These are phyloP conservation scores for Porogramme epimiltina DNA, from an alignment of 1,284 basidiomycete species.

Conservation along the genomic window DNA sequence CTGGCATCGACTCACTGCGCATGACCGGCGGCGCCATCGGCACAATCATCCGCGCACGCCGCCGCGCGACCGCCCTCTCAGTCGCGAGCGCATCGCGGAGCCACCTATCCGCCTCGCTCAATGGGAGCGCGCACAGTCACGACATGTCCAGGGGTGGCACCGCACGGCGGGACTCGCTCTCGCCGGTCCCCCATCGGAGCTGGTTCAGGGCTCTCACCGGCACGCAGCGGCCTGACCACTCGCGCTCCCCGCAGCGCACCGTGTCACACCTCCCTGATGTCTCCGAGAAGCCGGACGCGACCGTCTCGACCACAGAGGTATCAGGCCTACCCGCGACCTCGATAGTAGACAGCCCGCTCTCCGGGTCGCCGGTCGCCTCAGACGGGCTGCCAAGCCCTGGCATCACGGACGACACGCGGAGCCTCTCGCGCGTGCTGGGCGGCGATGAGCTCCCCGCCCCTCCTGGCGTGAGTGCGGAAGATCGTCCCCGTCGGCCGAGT, in stretches of 20 bases:
- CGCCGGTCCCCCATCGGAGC: constrained; percentile 4
- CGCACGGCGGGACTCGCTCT: constrained; percentile 13
- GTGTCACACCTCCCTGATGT: constrained; percentile 2
- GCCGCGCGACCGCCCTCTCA: constrained; percentile 27
- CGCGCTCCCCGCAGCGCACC: constrained; percentile 3
- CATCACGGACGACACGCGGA: background rate
- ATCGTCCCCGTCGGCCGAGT: constrained; percentile 5
- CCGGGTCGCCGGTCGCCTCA: background rate
- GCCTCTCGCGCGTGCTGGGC: constrained; percentile 11
- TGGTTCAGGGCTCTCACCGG: constrained; percentile 15
- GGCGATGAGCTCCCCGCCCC: constrained; percentile 14
- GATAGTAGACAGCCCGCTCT: constrained; percentile 12
- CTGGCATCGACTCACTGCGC: constrained; percentile 31
- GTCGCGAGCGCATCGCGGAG: constrained; percentile 23
- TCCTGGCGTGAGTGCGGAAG: constrained; percentile 1
- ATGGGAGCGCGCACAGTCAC: constrained; percentile 16
- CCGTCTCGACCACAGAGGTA: background rate
- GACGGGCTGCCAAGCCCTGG: background rate
- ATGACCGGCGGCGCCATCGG: constrained; percentile 31
- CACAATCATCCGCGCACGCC: constrained; percentile 29
- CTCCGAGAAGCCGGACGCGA: constrained; percentile 7
- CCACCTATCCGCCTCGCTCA: constrained; percentile 10
- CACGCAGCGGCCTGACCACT: constrained; percentile 3
- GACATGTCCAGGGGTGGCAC: background rate
- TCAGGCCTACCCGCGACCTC: constrained; percentile 7